phyloP scores from a whole-genome alignment of 1,139 yeast genomes.

The Magnusiomyces paraingens region DNA sequence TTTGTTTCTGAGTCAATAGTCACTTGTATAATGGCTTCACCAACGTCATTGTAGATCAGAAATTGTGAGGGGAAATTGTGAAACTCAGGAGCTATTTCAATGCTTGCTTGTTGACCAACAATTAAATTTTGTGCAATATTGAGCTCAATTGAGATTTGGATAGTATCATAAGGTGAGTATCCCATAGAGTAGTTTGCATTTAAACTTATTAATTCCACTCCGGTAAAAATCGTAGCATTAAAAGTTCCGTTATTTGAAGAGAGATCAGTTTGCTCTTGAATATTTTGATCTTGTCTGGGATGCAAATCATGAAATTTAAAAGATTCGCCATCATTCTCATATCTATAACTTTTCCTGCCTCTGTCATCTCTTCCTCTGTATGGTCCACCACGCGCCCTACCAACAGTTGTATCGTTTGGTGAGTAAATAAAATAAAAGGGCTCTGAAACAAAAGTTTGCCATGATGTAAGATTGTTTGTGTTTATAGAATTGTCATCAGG shows the following conservation, averaged over 20 bases:
- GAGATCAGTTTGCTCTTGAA: not conserved
- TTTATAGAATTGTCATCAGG: not conserved
- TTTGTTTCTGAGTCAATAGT: slow-evolving; percentile 5
- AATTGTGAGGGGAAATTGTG: slow-evolving; percentile 5
- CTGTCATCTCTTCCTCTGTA: too few species aligned
- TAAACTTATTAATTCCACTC: slow-evolving; percentile 4
- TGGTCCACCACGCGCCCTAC: too few species aligned
- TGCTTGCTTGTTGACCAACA: slow-evolving; percentile 7
- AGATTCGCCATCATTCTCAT: too few species aligned
- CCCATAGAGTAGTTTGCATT: not conserved
- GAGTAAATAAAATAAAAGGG: slow-evolving; percentile 6
- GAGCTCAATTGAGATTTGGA: slow-evolving; percentile 4
- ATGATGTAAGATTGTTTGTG: not conserved
- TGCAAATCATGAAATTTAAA: too few species aligned
- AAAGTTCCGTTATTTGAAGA: slow-evolving; percentile 3
- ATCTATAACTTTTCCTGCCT: too few species aligned
- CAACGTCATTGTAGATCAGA: not conserved
- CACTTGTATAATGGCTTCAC: slow-evolving; percentile 5
- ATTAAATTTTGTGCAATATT: not conserved
- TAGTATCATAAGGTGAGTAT: slow-evolving; percentile 10
- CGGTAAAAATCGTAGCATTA: slow-evolving; percentile 6
- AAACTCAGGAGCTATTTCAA: slow-evolving; percentile 8
- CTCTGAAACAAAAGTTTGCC: slow-evolving; percentile 12
- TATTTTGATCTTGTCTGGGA: not conserved
- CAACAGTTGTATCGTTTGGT: too few species aligned